Conservation (phyloP, 495 filamentous ascomycete species). For the Penicillium crystallinum region DNA sequence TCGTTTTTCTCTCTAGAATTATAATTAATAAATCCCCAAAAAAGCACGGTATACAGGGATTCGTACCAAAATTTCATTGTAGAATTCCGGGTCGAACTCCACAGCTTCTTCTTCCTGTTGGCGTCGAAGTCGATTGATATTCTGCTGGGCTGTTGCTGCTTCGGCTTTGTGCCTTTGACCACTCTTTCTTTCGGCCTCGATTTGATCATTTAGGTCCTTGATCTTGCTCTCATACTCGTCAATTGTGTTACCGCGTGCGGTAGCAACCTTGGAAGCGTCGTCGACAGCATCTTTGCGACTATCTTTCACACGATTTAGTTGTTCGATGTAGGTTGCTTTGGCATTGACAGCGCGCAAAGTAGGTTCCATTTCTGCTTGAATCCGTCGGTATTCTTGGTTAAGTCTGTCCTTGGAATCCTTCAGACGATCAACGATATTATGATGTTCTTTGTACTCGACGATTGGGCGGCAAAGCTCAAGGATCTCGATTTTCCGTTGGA, state of each 20-base stretch:
- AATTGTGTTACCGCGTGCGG: slow-evolving; percentile 44
- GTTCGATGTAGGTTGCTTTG: slow-evolving; percentile 57
- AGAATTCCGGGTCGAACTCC: slow-evolving; percentile 49
- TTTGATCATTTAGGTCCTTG: slow-evolving; percentile 49
- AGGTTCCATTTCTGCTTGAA: slow-evolving; percentile 62
- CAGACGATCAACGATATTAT: slow-evolving; percentile 28
- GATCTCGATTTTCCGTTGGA: slow-evolving; percentile 59
- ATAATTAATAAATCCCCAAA: slow-evolving; percentile 15
- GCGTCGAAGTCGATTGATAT: slow-evolving; percentile 41
- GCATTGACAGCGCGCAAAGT: slow-evolving; percentile 56
- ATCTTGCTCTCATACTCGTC: slow-evolving; percentile 48
- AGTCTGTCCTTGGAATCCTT: slow-evolving; percentile 45
- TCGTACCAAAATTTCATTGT: slow-evolving; percentile 48
- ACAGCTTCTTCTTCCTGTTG: slow-evolving; percentile 45
- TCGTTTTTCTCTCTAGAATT: slow-evolving; percentile 33
- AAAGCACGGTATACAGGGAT: neutral
- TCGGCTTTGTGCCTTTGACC: slow-evolving; percentile 50
- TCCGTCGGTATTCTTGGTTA: slow-evolving; percentile 44
- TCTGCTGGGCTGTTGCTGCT: slow-evolving; percentile 33
- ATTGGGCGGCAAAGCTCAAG: slow-evolving; percentile 63
- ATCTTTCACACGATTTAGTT: slow-evolving; percentile 45
- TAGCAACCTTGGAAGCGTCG: slow-evolving; percentile 48
- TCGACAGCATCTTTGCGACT: slow-evolving; percentile 48
- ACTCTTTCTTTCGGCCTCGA: slow-evolving; percentile 52
- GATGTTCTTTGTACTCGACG: slow-evolving; percentile 51